phyloP scores from a whole-genome alignment of 371 early-diverging fungal genomes.

The Mucor lusitanicus region DNA sequence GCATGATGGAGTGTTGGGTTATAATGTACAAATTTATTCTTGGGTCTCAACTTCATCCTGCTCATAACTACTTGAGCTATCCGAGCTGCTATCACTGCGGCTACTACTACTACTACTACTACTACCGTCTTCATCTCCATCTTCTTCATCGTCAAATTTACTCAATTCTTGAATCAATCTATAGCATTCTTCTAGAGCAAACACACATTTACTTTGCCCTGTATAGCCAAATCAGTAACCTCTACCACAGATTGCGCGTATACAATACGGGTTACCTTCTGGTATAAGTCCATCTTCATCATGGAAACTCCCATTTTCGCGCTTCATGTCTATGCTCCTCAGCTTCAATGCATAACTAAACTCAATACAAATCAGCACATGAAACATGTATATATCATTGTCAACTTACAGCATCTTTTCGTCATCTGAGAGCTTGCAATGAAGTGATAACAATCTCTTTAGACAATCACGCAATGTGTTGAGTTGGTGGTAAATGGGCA shows the following conservation, averaged over 20 bases:
- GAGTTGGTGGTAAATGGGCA: constrained; percentile 5
- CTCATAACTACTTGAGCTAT: not conserved
- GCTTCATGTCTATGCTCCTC: constrained; percentile 59
- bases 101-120: not conserved
- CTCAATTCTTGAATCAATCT: constrained; percentile 6
- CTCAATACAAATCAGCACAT: not conserved
- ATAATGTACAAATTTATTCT: not conserved
- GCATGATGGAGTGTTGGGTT: not conserved
- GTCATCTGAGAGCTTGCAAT: constrained; percentile 3
- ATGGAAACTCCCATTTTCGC: constrained; percentile 83
- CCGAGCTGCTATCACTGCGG: too few species aligned
- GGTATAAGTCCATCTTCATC: constrained; percentile 80
- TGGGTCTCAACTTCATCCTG: not conserved
- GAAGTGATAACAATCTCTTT: not conserved
- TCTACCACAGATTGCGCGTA: not conserved
- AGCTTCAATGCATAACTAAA: constrained; percentile 8
- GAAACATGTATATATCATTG: not conserved
- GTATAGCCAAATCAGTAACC: not conserved
- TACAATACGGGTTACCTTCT: constrained; percentile 58
- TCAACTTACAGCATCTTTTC: constrained; percentile 14
- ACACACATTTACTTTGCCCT: constrained; percentile 12
- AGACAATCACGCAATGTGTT: constrained; percentile 8
- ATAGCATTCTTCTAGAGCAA: constrained; percentile 11
- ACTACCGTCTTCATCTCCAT: not conserved
- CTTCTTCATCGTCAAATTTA: not conserved